Conservation (phyloP, 176 grass and related monocot genomes). For the Rhynchospora tenuis region DNA sequence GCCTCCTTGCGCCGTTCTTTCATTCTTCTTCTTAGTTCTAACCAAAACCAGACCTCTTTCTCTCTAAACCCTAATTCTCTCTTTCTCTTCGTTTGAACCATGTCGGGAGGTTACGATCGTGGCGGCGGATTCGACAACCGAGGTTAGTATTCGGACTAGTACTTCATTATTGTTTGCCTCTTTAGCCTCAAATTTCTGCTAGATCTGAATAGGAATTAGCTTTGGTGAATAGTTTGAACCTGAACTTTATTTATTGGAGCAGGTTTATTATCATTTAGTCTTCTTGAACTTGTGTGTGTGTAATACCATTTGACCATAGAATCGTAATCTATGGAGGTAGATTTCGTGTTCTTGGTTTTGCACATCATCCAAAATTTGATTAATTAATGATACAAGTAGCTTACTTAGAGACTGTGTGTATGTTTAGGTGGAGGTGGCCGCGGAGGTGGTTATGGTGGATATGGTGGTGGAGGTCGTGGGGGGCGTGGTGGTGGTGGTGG, state of each 20-base stretch:
- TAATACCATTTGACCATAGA: not conserved
- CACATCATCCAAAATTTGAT: not conserved
- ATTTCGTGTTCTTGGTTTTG: not conserved
- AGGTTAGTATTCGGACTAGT: not conserved
- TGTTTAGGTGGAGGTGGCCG: conserved; percentile 15
- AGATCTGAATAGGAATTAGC: conserved; percentile 12
- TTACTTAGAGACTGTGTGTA: not conserved
- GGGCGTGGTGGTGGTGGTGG: not conserved
- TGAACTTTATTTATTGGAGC: not conserved
- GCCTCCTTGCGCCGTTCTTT: not conserved
- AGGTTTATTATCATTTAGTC: not conserved
- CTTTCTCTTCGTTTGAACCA: not conserved
- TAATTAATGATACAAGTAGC: not conserved
- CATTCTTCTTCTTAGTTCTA: not conserved
- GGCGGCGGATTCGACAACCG: conserved; percentile 21
- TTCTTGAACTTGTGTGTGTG: not conserved
- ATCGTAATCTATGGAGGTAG: not conserved
- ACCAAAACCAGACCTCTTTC: not conserved
- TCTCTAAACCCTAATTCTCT: conserved; percentile 21
- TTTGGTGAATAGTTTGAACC: not conserved
- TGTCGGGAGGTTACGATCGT: conserved; percentile 27
- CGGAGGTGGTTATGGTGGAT: conserved; percentile 17
- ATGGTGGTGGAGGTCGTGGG: not conserved
- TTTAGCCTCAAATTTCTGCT: not conserved
- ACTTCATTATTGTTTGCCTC: not conserved